Conservation (phyloP, 1,139 yeast genomes). For the Arxiozyma slooffiae region DNA sequence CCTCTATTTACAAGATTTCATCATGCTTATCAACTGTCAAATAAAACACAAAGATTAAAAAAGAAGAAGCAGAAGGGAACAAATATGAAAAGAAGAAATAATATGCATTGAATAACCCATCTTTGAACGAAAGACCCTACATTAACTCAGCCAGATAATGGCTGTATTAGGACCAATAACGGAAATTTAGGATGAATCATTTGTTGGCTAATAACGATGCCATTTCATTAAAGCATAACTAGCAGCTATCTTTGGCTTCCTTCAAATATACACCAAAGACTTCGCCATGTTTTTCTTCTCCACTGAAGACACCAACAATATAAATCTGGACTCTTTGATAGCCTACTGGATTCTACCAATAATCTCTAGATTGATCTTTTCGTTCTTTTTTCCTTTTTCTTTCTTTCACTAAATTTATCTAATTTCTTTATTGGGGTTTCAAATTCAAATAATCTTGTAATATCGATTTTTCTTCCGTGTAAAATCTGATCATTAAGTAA, state of each 20-base stretch:
- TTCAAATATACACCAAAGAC: conserved; percentile 87
- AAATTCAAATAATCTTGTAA: conserved; percentile 66
- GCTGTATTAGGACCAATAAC: conserved; percentile 38
- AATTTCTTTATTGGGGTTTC: conserved; percentile 81
- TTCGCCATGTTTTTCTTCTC: conserved; percentile 77
- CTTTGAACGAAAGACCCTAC: background rate
- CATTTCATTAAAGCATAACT: conserved; percentile 85
- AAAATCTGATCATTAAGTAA: conserved; percentile 65
- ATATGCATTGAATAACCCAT: background rate
- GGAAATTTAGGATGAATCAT: conserved; percentile 28
- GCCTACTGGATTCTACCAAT: conserved; percentile 88
- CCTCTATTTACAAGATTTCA: conserved; percentile 1
- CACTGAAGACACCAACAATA: conserved; percentile 86
- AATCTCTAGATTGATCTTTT: conserved; percentile 71
- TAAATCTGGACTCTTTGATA: conserved; percentile 74
- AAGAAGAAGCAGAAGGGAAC: background rate
- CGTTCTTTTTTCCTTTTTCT: no score
- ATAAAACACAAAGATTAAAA: background rate
- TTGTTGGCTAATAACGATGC: conserved; percentile 79
- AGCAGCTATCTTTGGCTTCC: conserved; percentile 86
- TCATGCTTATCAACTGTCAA: background rate
- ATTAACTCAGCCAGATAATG: conserved; percentile 28
- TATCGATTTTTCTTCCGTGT: conserved; percentile 59
- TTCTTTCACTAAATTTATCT: conserved; percentile 65
- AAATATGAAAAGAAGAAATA: no score